phyloP scores from a whole-genome alignment of 305 asterid genomes.

The Stenogyne calaminthoides region DNA sequence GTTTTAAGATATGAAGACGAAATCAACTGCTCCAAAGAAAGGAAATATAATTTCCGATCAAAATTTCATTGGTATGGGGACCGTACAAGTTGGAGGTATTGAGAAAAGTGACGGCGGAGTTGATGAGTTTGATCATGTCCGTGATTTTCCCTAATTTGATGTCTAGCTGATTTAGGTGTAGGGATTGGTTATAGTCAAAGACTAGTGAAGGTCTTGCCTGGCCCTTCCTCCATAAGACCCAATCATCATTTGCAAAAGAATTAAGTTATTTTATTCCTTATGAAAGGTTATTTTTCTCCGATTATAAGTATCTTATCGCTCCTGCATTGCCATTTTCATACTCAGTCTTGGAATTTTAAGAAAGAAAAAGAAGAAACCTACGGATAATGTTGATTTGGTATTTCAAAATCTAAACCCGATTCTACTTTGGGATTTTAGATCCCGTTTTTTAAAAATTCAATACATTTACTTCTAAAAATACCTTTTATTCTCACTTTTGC shows the following conservation, averaged over 20 bases:
- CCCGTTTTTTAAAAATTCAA: neutral
- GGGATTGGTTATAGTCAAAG: too few relatives aligned
- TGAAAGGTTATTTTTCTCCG: neutral
- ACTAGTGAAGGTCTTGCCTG: conserved; percentile 95
- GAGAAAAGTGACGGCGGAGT: too few relatives aligned
- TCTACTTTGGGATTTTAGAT: neutral
- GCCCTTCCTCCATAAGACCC: conserved; percentile 98
- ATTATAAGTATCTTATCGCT: neutral
- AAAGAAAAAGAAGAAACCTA: neutral
- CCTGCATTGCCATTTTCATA: neutral
- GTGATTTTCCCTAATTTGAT: too few relatives aligned
- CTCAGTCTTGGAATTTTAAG: neutral
- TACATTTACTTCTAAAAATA: neutral
- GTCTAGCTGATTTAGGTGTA: too few relatives aligned
- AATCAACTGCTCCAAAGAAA: too few relatives aligned
- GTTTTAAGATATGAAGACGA: too few relatives aligned
- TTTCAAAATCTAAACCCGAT: too few relatives aligned
- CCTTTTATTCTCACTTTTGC: neutral
- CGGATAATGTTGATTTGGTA: neutral
- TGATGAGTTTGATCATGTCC: too few relatives aligned
- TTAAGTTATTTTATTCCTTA: neutral
- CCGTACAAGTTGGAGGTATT: too few relatives aligned
- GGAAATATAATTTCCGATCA: too few relatives aligned
- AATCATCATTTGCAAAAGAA: conserved; percentile 25
- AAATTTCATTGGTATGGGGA: too few relatives aligned